Percentiles rank a stretch among this genome's conserved stretches.
Conservation (phyloP, 2,329 filamentous ascomycete genomes). For the Sarocladiaceae sp. region DNA sequence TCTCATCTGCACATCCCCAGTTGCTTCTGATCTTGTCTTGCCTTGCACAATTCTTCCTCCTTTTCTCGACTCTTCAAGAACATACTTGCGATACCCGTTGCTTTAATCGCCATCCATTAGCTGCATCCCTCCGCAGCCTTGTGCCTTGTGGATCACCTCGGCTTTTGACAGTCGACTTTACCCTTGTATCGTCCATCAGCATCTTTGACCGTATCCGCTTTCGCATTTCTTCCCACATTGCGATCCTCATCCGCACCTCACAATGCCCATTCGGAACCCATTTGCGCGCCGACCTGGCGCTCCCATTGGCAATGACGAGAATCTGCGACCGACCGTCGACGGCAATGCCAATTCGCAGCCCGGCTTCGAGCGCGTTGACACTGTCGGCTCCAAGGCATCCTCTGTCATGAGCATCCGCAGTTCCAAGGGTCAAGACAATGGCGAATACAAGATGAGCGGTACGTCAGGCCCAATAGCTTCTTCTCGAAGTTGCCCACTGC, state of each 20-base stretch:
- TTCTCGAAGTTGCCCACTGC: background rate
- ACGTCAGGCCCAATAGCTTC: conserved; percentile 26
- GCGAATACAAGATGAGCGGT: conserved; percentile 79
- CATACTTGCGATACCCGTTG: no score
- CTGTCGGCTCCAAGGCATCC: conserved; percentile 55
- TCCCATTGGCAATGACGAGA: conserved; percentile 45
- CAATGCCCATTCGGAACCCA: conserved; percentile 68
- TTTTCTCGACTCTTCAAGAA: no score
- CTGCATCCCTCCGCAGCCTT: no score
- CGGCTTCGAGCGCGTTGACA: conserved; percentile 57
- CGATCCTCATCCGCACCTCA: conserved; percentile 14
- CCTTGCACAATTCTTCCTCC: no score
- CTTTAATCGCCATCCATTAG: no score
- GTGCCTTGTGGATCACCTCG: no score
- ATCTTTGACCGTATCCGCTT: background rate
- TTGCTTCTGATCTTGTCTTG: no score
- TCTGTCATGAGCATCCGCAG: conserved; percentile 57
- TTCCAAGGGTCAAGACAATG: conserved; percentile 54
- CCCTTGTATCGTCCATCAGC: no score
- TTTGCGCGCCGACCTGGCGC: conserved; percentile 55
- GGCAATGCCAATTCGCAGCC: conserved; percentile 18
- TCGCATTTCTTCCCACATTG: background rate
- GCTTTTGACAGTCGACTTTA: no score
- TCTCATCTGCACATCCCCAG: no score
- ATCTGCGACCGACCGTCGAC: conserved; percentile 32